Conservation (phyloP, 768 basidiomycete species). For the Lentinus tigrinus region DNA sequence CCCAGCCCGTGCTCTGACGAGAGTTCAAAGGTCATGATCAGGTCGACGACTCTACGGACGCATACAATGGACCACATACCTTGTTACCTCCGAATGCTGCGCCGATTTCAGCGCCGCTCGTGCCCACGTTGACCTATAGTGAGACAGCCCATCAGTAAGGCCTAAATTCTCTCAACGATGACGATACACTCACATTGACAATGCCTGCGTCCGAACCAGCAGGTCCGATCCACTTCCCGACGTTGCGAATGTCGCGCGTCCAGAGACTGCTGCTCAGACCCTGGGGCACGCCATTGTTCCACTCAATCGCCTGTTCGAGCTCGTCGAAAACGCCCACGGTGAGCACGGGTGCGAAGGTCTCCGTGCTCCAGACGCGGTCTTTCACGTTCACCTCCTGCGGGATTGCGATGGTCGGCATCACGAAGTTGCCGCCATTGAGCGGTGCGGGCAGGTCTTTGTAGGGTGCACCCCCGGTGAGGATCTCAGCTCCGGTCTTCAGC, state of each 20-base stretch:
- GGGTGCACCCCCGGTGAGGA: constrained; percentile 68
- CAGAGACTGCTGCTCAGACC: constrained; percentile 91
- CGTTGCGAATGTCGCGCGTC: constrained; percentile 79
- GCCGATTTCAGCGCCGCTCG: constrained; percentile 71
- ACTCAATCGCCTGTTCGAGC: constrained; percentile 80
- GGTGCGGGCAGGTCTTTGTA: constrained; percentile 41
- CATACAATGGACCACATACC: constrained; percentile 39
- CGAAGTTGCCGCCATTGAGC: constrained; percentile 77
- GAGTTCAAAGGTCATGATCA: not conserved
- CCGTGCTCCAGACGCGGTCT: constrained; percentile 69
- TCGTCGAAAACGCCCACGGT: constrained; percentile 86
- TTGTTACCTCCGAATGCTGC: constrained; percentile 96
- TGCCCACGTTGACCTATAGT: constrained; percentile 62
- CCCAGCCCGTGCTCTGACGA: constrained; percentile 82
- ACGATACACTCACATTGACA: constrained; percentile 67
- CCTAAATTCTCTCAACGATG: not conserved
- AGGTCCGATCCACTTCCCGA: constrained; percentile 93
- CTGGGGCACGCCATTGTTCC: constrained; percentile 90
- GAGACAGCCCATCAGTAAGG: not conserved
- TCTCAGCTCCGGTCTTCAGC: constrained; percentile 64
- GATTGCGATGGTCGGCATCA: constrained; percentile 81
- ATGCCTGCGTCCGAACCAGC: constrained; percentile 89
- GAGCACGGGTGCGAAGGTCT: constrained; percentile 88
- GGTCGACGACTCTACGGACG: not conserved
- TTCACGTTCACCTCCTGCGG: constrained; percentile 54